These are phyloP conservation scores for Chalciporus piperatus DNA, from an alignment of 768 basidiomycete genomes.

Conservation along the genomic window DNA sequence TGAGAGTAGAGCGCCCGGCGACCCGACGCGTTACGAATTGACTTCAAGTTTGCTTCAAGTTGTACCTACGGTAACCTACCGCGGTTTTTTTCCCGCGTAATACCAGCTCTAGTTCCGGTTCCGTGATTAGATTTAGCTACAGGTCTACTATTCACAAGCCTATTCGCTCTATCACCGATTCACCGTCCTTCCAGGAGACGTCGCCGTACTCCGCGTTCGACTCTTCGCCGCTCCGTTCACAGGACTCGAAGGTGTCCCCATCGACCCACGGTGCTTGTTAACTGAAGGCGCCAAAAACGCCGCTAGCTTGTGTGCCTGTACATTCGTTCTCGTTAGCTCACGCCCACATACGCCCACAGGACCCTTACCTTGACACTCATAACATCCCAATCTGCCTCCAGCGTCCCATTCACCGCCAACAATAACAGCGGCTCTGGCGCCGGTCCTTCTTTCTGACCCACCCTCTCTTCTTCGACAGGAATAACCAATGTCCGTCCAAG, in stretches of 20 bases:
- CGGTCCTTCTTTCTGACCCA: conserved; percentile 10
- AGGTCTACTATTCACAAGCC: neutral
- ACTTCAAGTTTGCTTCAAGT: too few species aligned
- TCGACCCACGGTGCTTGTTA: conserved; percentile 34
- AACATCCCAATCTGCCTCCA: conserved; percentile 62
- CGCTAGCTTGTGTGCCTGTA: conserved; percentile 32
- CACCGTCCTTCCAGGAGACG: conserved; percentile 26
- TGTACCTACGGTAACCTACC: too few species aligned
- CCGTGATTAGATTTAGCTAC: neutral
- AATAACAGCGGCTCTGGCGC: conserved; percentile 58
- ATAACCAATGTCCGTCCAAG: conserved; percentile 70
- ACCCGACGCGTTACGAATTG: neutral
- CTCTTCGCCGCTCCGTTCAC: conserved; percentile 19
- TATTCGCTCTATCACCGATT: conserved; percentile 1
- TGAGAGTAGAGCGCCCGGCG: neutral
- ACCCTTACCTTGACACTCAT: conserved; percentile 57
- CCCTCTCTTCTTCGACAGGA: conserved; percentile 48
- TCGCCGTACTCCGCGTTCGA: conserved; percentile 27
- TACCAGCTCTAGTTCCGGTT: neutral
- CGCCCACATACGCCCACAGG: neutral
- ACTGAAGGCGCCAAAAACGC: conserved; percentile 35
- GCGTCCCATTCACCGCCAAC: conserved; percentile 63
- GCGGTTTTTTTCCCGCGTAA: conserved; percentile 26
- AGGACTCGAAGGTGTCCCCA: conserved; percentile 13
- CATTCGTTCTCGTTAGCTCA: neutral